Conservation (phyloP, 2,329 filamentous ascomycete genomes). For the Fusarium irregulare region DNA sequence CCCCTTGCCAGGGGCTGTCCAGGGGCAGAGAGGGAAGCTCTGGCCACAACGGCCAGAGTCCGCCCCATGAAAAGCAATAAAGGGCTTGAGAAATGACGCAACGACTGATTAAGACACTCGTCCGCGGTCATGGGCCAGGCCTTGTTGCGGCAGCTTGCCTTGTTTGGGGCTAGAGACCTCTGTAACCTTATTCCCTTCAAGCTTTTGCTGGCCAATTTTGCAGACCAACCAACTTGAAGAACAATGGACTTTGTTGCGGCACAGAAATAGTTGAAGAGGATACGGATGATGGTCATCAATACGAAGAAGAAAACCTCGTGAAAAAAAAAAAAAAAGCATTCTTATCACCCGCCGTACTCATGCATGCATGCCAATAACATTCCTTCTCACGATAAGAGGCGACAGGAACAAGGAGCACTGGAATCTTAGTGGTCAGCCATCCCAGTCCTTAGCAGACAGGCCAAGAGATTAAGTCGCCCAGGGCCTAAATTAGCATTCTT, state of each 20-base stretch:
- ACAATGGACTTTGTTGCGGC: not conserved
- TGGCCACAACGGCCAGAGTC: not conserved
- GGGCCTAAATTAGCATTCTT: not conserved
- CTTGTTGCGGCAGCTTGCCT: slow-evolving; percentile 21
- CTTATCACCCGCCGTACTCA: not conserved
- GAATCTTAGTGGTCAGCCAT: not conserved
- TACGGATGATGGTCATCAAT: not conserved
- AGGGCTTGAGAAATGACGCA: slow-evolving; percentile 24
- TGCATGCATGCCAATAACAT: not conserved
- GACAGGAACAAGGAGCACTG: not conserved
- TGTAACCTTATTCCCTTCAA: slow-evolving; percentile 35
- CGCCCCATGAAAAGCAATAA: slow-evolving; percentile 5
- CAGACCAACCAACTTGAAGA: not conserved
- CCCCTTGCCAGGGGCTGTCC: slow-evolving; percentile 1
- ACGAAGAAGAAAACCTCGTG: not conserved
- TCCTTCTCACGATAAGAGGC: not conserved
- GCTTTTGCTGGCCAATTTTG: slow-evolving; percentile 16
- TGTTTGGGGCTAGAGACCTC: slow-evolving; percentile 28
- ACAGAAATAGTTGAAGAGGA: not conserved
- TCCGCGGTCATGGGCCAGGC: slow-evolving; percentile 5
- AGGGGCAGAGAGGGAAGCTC: not conserved
- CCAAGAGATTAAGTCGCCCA: slow-evolving; percentile 19
- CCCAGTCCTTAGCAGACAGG: not conserved
- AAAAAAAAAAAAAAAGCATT: not conserved
- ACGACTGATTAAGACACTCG: slow-evolving; percentile 9